Percentiles rank a stretch among this genome's conserved stretches.
Evolutionary conservation across 169 alveolate genomes (phyloP).

Genomic region (Theileria orientalis): DNA sequence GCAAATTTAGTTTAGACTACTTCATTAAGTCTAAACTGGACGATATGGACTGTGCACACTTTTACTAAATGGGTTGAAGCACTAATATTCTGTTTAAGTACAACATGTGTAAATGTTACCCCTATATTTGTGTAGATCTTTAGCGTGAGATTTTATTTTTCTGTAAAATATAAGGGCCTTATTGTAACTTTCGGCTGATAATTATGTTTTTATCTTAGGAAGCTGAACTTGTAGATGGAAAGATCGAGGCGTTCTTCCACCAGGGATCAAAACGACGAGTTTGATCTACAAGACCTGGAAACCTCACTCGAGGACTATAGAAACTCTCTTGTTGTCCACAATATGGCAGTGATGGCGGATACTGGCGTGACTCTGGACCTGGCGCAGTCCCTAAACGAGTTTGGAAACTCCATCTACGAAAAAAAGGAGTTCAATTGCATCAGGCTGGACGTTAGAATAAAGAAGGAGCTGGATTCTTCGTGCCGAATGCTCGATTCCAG

Average conservation of each 20-base stretch:
- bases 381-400: slow-evolving; percentile 28
- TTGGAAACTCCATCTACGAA: slow-evolving; percentile 67
- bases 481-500: slow-evolving; percentile 14
- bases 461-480: background rate
- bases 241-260: no score
- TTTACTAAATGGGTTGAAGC: slow-evolving; percentile 1
- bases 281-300: background rate
- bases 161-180: background rate
- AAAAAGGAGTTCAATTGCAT: slow-evolving; percentile 75
- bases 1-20: slow-evolving; percentile 58
- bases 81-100: no score
- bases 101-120: no score
- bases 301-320: background rate
- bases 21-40: slow-evolving; percentile 36
- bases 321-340: slow-evolving; percentile 67
- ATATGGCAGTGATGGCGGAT: slow-evolving; percentile 67
- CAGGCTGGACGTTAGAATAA: slow-evolving; percentile 69
- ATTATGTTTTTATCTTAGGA: no score
- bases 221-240: no score
- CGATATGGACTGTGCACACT: slow-evolving; percentile 57
- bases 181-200: background rate
- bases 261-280: no score
- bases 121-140: background rate
- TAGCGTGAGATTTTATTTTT: background rate
- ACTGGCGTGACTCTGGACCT: slow-evolving; percentile 65